Evolutionary conservation across 2,329 filamentous ascomycete genomes (phyloP), one percentile per base, ranked within the genome.

Genomic region (Ophiostoma quercus): DNA sequence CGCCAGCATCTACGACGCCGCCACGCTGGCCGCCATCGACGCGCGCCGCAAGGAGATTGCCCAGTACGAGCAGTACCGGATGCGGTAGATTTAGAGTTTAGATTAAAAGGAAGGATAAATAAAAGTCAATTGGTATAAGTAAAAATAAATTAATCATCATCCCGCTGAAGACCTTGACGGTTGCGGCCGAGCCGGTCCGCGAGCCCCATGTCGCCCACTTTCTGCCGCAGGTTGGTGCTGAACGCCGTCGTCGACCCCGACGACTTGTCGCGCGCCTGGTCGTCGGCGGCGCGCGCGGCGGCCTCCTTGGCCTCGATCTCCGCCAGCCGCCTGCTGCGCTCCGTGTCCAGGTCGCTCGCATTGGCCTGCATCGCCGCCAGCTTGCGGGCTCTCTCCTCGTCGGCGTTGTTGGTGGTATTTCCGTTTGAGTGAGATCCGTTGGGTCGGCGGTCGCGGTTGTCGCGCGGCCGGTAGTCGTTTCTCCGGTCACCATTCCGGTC

Each of bases 341-440:
- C 88, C n/a, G 82, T 77, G 74, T 94, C 91, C 66, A 96, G 81
- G 12, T 90, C 86, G 0, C 83, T 84, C 4, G 90, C 90, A 37
- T 88, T 89, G 22, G 85, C 84, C 77, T 91, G 89, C 90, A 93
- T 92, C 9, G 87, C 88, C 19, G 88, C 90, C 22, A 92, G 79
- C 76, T 88, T 91, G 32, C 85, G 84, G 14, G 88, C 87, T n/a
- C 84, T 83, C 72, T 86, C 84, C 25, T 84, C 84, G 9, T 43
- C 67, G 22, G 63, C 69, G 12, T 37, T 63, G 60, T 16, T 63
- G 60, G 8, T 63, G 60, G n/a, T 37, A 16, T 22, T 63, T 5
- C 60, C 16, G 8, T 34, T 62, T 6, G 25, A 16, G 12, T 16
- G 25, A 25, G 9, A 7, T 32, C 32, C 29, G 5, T 63, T 63